Evolutionary conservation across 306 rosid species (phyloP).

Genomic region (Albizia julibrissin): DNA sequence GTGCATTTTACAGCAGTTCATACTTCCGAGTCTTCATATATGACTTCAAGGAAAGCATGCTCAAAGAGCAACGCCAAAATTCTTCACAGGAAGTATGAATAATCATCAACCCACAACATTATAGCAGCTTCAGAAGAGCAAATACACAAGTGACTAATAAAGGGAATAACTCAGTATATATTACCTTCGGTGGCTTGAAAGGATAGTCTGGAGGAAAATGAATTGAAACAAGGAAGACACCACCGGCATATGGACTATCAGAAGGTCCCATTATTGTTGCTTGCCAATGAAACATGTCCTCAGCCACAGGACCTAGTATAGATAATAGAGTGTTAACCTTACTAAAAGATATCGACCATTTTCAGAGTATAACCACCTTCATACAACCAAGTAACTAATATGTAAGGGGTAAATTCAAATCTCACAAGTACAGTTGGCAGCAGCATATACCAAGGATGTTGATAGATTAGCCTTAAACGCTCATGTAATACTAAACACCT

Average conservation of each 20-base stretch:
- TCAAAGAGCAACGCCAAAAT: background rate
- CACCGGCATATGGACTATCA: conserved; percentile 85
- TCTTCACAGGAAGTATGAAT: background rate
- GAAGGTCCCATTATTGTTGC: conserved; percentile 91
- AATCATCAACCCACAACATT: conserved; percentile 7
- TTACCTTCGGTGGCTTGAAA: conserved; percentile 93
- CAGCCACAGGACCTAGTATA: conserved; percentile 79
- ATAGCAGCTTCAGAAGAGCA: background rate
- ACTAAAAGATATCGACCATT: background rate
- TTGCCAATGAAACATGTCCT: conserved; percentile 97
- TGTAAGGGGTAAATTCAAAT: background rate
- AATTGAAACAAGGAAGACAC: conserved; percentile 80
- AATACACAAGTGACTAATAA: background rate
- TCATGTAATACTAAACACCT: background rate
- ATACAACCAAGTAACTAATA: background rate
- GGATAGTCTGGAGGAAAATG: conserved; percentile 92
- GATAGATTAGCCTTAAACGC: background rate
- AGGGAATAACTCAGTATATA: background rate
- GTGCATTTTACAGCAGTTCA: background rate
- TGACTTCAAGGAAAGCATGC: background rate
- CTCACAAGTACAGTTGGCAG: background rate
- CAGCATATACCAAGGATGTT: background rate
- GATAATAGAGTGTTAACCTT: conserved; percentile 5
- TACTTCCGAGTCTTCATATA: background rate
- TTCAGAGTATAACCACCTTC: background rate